These are phyloP conservation scores for Monosporozyma servazzii DNA, from an alignment of 805 yeast species.

Conservation along the genomic window DNA sequence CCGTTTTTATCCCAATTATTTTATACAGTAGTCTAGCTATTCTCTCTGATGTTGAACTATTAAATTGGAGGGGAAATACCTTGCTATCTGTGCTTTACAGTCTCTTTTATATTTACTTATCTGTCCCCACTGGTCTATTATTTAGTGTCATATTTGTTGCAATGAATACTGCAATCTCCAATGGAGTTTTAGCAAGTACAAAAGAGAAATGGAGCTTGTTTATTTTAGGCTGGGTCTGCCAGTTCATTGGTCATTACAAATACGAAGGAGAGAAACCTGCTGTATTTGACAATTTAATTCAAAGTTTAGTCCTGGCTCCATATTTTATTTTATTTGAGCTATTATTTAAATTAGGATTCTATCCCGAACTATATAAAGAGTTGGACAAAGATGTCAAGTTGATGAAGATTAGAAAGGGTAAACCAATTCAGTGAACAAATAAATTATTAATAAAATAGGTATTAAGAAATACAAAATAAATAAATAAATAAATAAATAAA, in stretches of 20 bases:
- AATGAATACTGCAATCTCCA: conserved; percentile 18
- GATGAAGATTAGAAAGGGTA: neutral
- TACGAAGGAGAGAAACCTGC: conserved; percentile 85
- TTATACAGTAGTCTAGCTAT: conserved; percentile 37
- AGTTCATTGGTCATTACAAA: conserved; percentile 79
- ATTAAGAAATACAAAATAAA: neutral
- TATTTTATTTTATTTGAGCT: conserved; percentile 77
- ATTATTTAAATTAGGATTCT: conserved; percentile 57
- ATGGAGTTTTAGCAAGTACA: conserved; percentile 1
- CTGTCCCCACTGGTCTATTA: conserved; percentile 40
- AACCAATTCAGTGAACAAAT: neutral
- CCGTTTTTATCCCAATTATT: conserved; percentile 72
- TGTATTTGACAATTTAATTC: conserved; percentile 67
- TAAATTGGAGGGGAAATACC: neutral
- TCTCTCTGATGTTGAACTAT: conserved; percentile 1
- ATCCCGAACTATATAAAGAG: conserved; percentile 29
- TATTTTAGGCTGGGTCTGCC: conserved; percentile 62
- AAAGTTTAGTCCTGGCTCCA: conserved; percentile 86
- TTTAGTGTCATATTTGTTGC: conserved; percentile 35
- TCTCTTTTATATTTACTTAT: conserved; percentile 50
- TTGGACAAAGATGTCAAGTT: conserved; percentile 4
- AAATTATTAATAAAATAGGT: neutral
- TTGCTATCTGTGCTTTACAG: conserved; percentile 29
- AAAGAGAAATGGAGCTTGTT: conserved; percentile 30
- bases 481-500: conserved; percentile 2